These are phyloP conservation scores for Termitomyces sp. DNA, from an alignment of 768 basidiomycete species.

Conservation along the genomic window DNA sequence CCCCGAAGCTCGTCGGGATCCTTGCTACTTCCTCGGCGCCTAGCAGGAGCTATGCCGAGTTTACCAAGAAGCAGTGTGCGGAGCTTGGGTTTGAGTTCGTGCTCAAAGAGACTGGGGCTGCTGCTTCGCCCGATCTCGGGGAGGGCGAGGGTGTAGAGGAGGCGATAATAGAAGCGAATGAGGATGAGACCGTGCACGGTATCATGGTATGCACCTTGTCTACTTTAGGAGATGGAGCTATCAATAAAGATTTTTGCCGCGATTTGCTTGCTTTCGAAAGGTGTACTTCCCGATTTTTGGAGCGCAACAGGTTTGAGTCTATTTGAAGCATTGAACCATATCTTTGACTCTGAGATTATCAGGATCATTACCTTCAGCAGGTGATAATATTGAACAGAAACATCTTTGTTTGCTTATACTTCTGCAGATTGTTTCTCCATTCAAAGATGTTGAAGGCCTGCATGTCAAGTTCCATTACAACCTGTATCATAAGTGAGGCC, in stretches of 20 bases:
- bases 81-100: slow-evolving; percentile 86
- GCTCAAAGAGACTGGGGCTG: slow-evolving; percentile 66
- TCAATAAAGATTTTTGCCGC: slow-evolving; percentile 3
- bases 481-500: slow-evolving; percentile 84
- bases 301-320: slow-evolving; percentile 58
- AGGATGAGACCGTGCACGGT: slow-evolving; percentile 78
- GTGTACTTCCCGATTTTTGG: slow-evolving; percentile 98
- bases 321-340: background rate
- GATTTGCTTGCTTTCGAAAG: slow-evolving; percentile 29
- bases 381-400: slow-evolving; percentile 25
- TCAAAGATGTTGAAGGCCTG: slow-evolving; percentile 97
- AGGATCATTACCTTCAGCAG: slow-evolving; percentile 98
- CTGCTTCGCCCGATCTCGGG: slow-evolving; percentile 46
- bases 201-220: slow-evolving; percentile 72
- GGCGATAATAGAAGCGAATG: slow-evolving; percentile 93
- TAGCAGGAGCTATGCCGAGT: slow-evolving; percentile 81
- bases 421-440: slow-evolving; percentile 80
- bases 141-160: slow-evolving; percentile 93
- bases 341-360: slow-evolving; percentile 6
- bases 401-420: background rate
- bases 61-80: slow-evolving; percentile 88
- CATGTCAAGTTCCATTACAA: slow-evolving; percentile 96
- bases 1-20: slow-evolving; percentile 86
- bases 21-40: slow-evolving; percentile 80
- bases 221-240: background rate